A percentile compares a stretch with the other conserved stretches of the same genome.
Evolutionary conservation across 305 asterid species (phyloP).

Genomic region (Fraxinus platypoda): DNA sequence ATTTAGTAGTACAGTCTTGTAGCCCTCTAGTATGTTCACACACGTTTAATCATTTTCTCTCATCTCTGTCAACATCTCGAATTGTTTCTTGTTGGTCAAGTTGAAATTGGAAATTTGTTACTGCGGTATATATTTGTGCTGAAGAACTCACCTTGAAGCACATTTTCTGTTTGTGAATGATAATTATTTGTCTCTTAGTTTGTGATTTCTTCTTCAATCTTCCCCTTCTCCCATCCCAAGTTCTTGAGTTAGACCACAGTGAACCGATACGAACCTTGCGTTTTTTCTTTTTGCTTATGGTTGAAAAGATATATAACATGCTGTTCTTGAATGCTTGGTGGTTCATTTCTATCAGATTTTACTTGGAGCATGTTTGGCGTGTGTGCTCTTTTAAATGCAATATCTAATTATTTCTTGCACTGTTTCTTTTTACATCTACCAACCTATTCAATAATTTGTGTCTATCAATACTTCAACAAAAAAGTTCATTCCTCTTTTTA

Average conservation of each 20-base stretch:
- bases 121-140: conserved; percentile 35
- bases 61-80: conserved; percentile 26
- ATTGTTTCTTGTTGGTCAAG: conserved; percentile 29
- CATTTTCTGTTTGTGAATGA: neutral
- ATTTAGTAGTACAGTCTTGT: conserved; percentile 37
- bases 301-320: neutral
- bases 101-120: conserved; percentile 24
- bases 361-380: neutral
- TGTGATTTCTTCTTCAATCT: neutral
- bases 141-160: neutral
- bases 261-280: neutral
- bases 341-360: neutral
- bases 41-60: conserved; percentile 33
- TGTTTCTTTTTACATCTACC: neutral
- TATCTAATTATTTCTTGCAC: neutral
- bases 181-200: neutral
- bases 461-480: neutral
- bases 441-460: neutral
- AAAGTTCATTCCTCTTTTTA: neutral
- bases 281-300: neutral
- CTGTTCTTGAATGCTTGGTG: neutral
- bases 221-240: neutral
- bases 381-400: neutral
- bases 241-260: conserved; percentile 12
- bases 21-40: conserved; percentile 28